Evolutionary conservation across 257 asterid species (phyloP).

Genomic region (Gentiana macrophylla): DNA sequence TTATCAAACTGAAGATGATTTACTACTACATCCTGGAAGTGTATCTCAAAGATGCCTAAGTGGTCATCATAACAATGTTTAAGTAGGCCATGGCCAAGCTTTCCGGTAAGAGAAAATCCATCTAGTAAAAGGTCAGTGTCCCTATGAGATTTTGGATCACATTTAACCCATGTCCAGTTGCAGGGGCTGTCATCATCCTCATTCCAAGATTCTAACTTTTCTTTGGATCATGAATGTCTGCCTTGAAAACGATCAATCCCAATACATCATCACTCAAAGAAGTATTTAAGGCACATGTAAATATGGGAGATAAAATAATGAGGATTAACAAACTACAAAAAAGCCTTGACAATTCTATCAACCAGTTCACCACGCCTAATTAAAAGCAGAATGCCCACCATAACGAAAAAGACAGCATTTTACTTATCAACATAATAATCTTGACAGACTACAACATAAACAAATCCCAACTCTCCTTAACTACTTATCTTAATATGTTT

Average conservation of each 20-base stretch:
- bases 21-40: too few relatives aligned
- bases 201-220: constrained; percentile 70
- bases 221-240: constrained; percentile 74
- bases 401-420: not conserved
- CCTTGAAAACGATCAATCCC: constrained; percentile 84
- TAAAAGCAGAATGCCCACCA: too few relatives aligned
- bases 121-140: constrained; percentile 86
- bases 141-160: constrained; percentile 89
- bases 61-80: too few relatives aligned
- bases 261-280: constrained; percentile 83
- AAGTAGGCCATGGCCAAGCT: not conserved
- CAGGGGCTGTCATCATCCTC: constrained; percentile 90
- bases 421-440: too few relatives aligned
- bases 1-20: too few relatives aligned
- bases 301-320: constrained; percentile 26
- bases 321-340: constrained; percentile 17
- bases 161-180: constrained; percentile 70
- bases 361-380: not conserved
- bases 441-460: too few relatives aligned
- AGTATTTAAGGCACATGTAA: constrained; percentile 41
- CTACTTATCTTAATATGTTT: too few relatives aligned
- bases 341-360: constrained; percentile 44
- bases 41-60: too few relatives aligned
- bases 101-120: constrained; percentile 75
- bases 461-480: too few relatives aligned